A percentile compares a stretch with the other conserved stretches of the same genome.
Conservation (phyloP, 108 stramenopile genomes). For the Craspedostauros australis region DNA sequence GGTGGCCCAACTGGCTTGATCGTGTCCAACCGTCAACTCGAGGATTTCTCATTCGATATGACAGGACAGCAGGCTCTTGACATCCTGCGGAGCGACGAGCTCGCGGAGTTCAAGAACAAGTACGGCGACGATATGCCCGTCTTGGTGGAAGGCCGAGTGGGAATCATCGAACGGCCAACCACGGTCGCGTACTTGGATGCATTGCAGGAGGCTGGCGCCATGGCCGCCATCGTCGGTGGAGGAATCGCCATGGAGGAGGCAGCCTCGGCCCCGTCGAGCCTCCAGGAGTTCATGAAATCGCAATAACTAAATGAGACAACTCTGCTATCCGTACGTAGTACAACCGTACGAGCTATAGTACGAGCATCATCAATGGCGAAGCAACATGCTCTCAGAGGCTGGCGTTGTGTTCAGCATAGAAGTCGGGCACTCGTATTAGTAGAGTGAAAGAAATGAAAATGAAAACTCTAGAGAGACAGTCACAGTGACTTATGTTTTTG, state of each 20-base stretch:
- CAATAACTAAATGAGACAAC: no score
- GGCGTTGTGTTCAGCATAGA: no score
- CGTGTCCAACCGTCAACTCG: slow-evolving; percentile 72
- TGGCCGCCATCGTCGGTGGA: slow-evolving; percentile 71
- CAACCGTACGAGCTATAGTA: no score
- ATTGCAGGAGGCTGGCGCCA: slow-evolving; percentile 62
- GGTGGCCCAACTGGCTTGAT: slow-evolving; percentile 54
- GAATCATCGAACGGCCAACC: slow-evolving; percentile 28
- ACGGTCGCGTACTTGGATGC: slow-evolving; percentile 40
- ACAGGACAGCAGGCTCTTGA: slow-evolving; percentile 65
- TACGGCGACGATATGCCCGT: slow-evolving; percentile 52
- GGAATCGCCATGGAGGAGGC: slow-evolving; percentile 37
- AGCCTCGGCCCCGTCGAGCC: no score
- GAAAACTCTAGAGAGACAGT: no score
- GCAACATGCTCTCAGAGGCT: no score
- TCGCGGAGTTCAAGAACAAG: slow-evolving; percentile 41
- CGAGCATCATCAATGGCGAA: no score
- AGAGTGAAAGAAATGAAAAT: no score
- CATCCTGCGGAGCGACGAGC: slow-evolving; percentile 56
- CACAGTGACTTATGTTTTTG: no score
- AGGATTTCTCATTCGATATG: slow-evolving; percentile 68
- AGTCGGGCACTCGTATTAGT: no score
- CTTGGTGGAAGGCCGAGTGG: slow-evolving; percentile 74
- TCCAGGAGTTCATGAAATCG: no score
- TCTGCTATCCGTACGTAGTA: no score